Evolutionary conservation across 2,329 filamentous ascomycete species (phyloP), one percentile per base, ranked within the genome.

Genomic region (Chaetomium sp.): DNA sequence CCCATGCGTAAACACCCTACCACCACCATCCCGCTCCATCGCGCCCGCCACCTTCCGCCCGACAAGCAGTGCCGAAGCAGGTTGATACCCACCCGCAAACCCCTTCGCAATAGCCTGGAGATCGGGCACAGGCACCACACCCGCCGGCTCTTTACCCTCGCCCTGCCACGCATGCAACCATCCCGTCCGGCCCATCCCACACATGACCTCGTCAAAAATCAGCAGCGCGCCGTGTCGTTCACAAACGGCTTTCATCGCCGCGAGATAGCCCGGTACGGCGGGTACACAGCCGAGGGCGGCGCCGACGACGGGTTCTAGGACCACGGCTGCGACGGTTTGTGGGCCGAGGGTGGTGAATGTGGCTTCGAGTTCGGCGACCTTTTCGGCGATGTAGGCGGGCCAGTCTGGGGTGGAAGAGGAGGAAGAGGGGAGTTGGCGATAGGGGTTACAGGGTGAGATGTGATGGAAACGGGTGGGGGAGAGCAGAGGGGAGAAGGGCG

Each of bases 191-290:
- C 84, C 84, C 68, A 79, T 79, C 2, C 85, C 85, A 48, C 80
- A 85, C 86, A 91, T 89, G 45, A 90, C 78, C 51, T 92, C 89
- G 64, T 94, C 89, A 0, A 92, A 71, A 46, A 92, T 85, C n/a
- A 94, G 74, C 0, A 94, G 77, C 0, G 85, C 82, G 0, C 86
- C 88, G 64, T 92, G 76, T 58, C 80, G 81, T 52, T 86, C 78
- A 67, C 89, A 94, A 1, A 94, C 74, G 1, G 73, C 72, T 63
- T 80, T 79, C 69, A 92, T 81, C 0, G 85, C 86, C 50, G 75
- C 71, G 49, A 91, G 82, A 61, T 94, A 94, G 0, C 87, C 87
- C 0, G 75, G 72, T 0, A 85, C 76, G 0, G 85, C 74, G 0
- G 84, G 78, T 0, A 89, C 82, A 63, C 85, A 89, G 0, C 87